These are phyloP conservation scores for Gracilaria gracilis DNA, from an alignment of 23 red algal genomes.

Conservation along the genomic window DNA sequence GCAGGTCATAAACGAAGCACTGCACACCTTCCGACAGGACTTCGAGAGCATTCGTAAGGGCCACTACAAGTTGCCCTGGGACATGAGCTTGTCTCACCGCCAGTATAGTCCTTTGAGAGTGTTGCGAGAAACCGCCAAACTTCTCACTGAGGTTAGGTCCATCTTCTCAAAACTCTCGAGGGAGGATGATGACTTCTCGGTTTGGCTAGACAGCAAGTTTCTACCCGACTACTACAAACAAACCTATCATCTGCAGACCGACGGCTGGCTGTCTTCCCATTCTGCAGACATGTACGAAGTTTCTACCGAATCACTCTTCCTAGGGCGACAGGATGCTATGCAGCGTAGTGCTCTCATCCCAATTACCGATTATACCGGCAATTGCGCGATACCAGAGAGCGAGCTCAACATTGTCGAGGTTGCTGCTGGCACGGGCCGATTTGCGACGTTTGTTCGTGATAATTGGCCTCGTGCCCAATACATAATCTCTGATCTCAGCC, in stretches of 20 bases:
- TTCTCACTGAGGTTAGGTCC: background rate
- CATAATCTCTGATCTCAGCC: constrained; percentile 77
- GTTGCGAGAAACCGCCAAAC: background rate
- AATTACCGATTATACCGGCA: constrained; percentile 29
- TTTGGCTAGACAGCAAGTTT: constrained; percentile 10
- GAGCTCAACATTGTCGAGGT: constrained; percentile 23
- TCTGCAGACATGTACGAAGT: constrained; percentile 77
- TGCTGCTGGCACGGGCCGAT: constrained; percentile 62
- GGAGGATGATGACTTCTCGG: background rate
- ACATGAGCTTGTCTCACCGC: constrained; percentile 16
- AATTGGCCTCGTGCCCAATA: constrained; percentile 37
- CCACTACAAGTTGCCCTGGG: constrained; percentile 28
- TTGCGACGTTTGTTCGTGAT: constrained; percentile 67
- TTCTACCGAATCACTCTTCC: constrained; percentile 70
- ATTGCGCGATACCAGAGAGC: too few relatives aligned
- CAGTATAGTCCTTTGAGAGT: constrained; percentile 10
- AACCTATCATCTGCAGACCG: constrained; percentile 84
- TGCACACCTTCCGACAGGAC: background rate
- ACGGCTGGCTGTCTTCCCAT: constrained; percentile 71
- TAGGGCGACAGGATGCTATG: constrained; percentile 82
- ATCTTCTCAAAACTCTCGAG: background rate
- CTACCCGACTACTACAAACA: constrained; percentile 76
- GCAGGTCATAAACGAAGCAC: too few relatives aligned
- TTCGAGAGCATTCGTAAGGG: constrained; percentile 5
- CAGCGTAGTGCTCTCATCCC: constrained; percentile 59